phyloP scores from a whole-genome alignment of 768 basidiomycete species.

The Tylopilus cervinicoccineus region DNA sequence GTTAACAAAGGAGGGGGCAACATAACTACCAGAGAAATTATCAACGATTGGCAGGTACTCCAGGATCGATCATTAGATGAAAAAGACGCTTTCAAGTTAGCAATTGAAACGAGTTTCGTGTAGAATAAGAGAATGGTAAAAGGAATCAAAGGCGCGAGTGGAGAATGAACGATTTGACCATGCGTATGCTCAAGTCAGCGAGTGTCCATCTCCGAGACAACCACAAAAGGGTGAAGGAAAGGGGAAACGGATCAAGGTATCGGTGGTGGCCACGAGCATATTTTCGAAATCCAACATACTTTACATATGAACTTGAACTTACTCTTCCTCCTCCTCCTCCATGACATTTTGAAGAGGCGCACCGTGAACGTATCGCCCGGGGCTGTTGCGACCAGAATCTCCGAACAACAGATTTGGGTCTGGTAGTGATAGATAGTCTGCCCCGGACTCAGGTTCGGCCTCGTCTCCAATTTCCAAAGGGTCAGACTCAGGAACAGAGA shows the following conservation, averaged over 20 bases:
- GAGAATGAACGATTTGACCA: conserved; percentile 2
- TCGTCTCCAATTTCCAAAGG: conserved; percentile 28
- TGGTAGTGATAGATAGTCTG: conserved; percentile 30
- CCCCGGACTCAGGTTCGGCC: conserved; percentile 24
- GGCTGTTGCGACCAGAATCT: conserved; percentile 59
- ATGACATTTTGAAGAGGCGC: conserved; percentile 83
- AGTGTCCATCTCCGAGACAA: conserved; percentile 13
- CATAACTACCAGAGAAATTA: conserved; percentile 20
- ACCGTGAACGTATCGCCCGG: conserved; percentile 75
- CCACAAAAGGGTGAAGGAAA: neutral
- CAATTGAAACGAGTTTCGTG: conserved; percentile 6
- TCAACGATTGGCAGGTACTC: conserved; percentile 23
- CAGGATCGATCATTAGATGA: conserved; percentile 22
- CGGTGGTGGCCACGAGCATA: conserved; percentile 21
- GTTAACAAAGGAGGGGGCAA: conserved; percentile 21
- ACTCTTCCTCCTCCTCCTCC: conserved; percentile 69
- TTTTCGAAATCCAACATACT: conserved; percentile 15
- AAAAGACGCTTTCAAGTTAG: conserved; percentile 12
- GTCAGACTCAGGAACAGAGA: conserved; percentile 15
- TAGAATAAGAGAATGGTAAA: neutral
- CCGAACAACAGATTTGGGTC: conserved; percentile 32
- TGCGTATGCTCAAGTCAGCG: conserved; percentile 1
- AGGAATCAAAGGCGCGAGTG: neutral
- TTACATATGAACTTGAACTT: conserved; percentile 15
- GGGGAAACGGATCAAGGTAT: conserved; percentile 19